Conservation (phyloP, 2,329 filamentous ascomycete species). For the Zymoseptoria brevis region DNA sequence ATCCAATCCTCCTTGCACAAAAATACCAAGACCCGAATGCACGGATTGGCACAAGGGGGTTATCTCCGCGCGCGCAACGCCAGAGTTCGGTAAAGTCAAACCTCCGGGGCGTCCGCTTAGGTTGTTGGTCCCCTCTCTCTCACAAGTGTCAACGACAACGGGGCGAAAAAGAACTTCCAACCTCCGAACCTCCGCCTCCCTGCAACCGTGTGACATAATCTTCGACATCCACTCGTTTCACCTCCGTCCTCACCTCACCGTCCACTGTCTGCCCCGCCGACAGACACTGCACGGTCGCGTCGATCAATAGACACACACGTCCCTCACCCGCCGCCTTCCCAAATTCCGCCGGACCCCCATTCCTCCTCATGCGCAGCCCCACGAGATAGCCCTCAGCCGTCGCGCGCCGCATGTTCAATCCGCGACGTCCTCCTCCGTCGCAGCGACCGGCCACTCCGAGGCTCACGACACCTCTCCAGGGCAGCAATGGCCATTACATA, state of each 20-base stretch:
- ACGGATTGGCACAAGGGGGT: background rate
- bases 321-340: background rate
- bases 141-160: background rate
- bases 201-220: background rate
- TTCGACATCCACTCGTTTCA: background rate
- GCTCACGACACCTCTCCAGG: background rate
- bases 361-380: conserved; percentile 3
- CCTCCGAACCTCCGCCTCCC: background rate
- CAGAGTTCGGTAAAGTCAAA: background rate
- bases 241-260: background rate
- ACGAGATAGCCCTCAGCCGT: conserved; percentile 2
- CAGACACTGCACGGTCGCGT: background rate
- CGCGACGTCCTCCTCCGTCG: background rate
- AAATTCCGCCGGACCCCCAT: conserved; percentile 7
- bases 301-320: background rate
- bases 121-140: background rate
- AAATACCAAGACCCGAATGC: background rate
- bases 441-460: conserved; percentile 5
- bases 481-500: conserved; percentile 13
- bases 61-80: background rate
- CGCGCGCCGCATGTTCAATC: background rate
- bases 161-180: background rate
- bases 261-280: background rate
- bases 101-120: background rate
- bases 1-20: background rate